These are phyloP conservation scores for Heritiera fomes DNA, from an alignment of 345 rosid genomes.

Conservation along the genomic window DNA sequence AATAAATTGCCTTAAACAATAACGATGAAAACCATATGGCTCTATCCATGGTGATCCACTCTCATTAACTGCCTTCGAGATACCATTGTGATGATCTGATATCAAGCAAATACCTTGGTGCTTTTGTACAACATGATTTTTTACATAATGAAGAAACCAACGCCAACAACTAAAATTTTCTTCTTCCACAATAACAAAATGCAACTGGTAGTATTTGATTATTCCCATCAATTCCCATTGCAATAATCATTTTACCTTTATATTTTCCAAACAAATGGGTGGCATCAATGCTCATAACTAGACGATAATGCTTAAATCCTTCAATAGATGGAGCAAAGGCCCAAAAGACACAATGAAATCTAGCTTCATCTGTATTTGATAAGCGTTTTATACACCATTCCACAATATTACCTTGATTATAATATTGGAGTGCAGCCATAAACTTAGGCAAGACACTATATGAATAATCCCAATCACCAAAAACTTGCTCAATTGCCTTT, in stretches of 20 bases:
- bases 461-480: too few relatives aligned
- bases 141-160: too few relatives aligned
- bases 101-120: too few relatives aligned
- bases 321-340: slow-evolving; percentile 1
- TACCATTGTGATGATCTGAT: not conserved
- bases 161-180: not conserved
- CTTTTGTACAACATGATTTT: too few relatives aligned
- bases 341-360: too few relatives aligned
- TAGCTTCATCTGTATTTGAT: too few relatives aligned
- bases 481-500: too few relatives aligned
- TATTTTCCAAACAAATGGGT: not conserved
- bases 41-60: not conserved
- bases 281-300: not conserved
- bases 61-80: not conserved
- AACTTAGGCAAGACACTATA: too few relatives aligned
- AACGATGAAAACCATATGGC: slow-evolving; percentile 1
- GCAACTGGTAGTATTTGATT: not conserved
- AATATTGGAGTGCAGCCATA: too few relatives aligned
- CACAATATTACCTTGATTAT: too few relatives aligned
- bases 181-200: not conserved
- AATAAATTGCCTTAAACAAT: not conserved
- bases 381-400: too few relatives aligned
- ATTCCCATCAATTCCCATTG: not conserved
- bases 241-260: not conserved
- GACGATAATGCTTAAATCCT: slow-evolving; percentile 9